Percentiles rank a stretch among this genome's conserved stretches.
Evolutionary conservation across 2,329 filamentous ascomycete genomes (phyloP).

Genomic region (Fusarium odoratissimum): DNA sequence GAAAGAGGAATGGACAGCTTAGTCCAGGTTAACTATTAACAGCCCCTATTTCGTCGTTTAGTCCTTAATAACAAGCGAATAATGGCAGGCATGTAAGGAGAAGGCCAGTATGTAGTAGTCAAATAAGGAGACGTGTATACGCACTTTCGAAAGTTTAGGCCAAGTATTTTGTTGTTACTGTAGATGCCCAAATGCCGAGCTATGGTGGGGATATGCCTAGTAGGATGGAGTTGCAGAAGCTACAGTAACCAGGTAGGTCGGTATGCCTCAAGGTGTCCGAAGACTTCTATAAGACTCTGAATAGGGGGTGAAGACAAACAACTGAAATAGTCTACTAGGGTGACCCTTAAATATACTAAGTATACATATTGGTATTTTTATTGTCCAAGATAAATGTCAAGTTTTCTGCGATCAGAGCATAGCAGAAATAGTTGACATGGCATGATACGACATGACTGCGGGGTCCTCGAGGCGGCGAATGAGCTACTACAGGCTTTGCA

Average conservation of each 20-base stretch:
- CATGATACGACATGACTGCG: slow-evolving; percentile 27
- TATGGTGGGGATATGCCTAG: slow-evolving; percentile 15
- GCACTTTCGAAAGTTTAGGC: neutral
- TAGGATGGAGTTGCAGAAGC: neutral
- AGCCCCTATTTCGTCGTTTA: slow-evolving; percentile 14
- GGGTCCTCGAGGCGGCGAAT: slow-evolving; percentile 25
- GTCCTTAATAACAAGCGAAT: neutral
- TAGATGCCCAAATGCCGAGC: slow-evolving; percentile 6
- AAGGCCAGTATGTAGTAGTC: neutral
- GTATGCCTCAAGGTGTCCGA: neutral
- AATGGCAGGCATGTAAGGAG: neutral
- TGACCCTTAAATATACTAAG: neutral
- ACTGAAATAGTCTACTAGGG: neutral
- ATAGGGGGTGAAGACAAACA: neutral
- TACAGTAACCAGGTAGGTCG: neutral
- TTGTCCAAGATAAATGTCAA: neutral
- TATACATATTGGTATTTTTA: neutral
- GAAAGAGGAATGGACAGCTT: slow-evolving; percentile 34
- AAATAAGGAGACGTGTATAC: neutral
- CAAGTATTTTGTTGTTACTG: neutral
- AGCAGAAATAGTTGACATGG: neutral
- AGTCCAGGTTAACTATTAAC: slow-evolving; percentile 6
- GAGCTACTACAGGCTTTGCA: neutral
- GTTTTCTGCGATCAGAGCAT: neutral
- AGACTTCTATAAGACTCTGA: neutral